Evolutionary conservation across 495 filamentous ascomycete species (phyloP), one percentile per base, ranked within the genome.

Genomic region (Hypoxylon rickii): DNA sequence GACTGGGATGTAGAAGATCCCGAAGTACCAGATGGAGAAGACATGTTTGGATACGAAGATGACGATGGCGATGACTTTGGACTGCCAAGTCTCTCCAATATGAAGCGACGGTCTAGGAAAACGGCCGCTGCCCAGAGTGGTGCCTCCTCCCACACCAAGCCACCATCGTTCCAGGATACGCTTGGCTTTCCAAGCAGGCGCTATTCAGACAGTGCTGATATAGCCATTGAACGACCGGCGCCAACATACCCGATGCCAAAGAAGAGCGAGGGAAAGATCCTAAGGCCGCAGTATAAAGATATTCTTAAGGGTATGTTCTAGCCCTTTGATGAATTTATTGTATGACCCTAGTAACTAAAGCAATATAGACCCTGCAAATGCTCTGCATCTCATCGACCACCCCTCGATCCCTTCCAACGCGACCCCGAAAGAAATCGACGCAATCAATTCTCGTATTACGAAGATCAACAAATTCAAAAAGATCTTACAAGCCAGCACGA

Each of bases 381-480:
- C 92, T 17, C 76, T 98, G 29, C 92, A 98, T 70, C 83, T 98
- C 5, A 97, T 98, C 57, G 89, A 87, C 55, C 90, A 97, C 69
- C 86, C 90, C 1, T 74, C 89, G 1, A 77, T 87, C 15, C 86
- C 92, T 4, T 72, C 82, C 26, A 86, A 87, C 71, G 92, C 93
- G 1, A 79, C 85, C 0, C 79, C 85, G 0, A 97, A 94, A 70
- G 91, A 97, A 62, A 81, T 86, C 31, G 95, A 97, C 61, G 86
- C 86, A 12, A 87, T 96, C 65, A 89, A 88, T 32, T 87, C 92
- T 39, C 85, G 90, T 43, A 95, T 96, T 53, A 88, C 89, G 1
- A 86, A 92, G 50, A 98, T 98, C 69, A 97, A 98, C 72, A 98
- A 97, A 68, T 98, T 98, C 79, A 98, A 97, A 68, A 85, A 86